Percentiles rank a stretch among this genome's conserved stretches.
Evolutionary conservation across 2,329 filamentous ascomycete species (phyloP).

Genomic region (Penicillium polonicum): DNA sequence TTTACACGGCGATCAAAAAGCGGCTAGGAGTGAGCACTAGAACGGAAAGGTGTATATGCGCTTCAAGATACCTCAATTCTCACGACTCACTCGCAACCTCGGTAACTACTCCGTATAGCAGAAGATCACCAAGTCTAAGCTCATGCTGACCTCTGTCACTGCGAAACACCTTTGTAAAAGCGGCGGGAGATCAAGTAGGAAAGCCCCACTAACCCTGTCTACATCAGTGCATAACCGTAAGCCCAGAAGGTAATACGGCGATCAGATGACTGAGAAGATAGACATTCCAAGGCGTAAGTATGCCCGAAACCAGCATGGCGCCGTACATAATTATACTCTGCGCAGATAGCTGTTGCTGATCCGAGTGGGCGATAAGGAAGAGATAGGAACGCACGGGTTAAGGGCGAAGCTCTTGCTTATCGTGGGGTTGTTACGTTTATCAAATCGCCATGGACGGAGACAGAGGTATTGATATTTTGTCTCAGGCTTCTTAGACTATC

Average conservation of each 20-base stretch:
- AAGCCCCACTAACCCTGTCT: background rate
- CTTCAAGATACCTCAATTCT: background rate
- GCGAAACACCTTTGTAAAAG: background rate
- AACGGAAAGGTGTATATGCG: background rate
- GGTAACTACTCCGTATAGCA: background rate
- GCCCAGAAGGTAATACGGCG: no score
- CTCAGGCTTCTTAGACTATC: background rate
- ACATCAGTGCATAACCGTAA: background rate
- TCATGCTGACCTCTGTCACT: background rate
- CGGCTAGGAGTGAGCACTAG: background rate
- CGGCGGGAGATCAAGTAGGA: background rate
- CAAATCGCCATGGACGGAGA: no score
- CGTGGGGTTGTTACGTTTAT: background rate
- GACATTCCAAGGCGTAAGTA: background rate
- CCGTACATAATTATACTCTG: background rate
- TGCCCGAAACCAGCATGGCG: background rate
- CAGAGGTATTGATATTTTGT: background rate
- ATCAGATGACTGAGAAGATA: no score
- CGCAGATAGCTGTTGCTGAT: constrained; percentile 3
- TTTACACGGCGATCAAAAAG: no score
- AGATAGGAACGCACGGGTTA: background rate
- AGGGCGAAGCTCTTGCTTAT: background rate
- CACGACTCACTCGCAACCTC: background rate
- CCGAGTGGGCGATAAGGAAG: constrained; percentile 8
- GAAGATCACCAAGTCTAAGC: background rate